Evolutionary conservation across 1,284 basidiomycete species (phyloP), one percentile per base, ranked within the genome.

Genomic region (Waitea zeae): DNA sequence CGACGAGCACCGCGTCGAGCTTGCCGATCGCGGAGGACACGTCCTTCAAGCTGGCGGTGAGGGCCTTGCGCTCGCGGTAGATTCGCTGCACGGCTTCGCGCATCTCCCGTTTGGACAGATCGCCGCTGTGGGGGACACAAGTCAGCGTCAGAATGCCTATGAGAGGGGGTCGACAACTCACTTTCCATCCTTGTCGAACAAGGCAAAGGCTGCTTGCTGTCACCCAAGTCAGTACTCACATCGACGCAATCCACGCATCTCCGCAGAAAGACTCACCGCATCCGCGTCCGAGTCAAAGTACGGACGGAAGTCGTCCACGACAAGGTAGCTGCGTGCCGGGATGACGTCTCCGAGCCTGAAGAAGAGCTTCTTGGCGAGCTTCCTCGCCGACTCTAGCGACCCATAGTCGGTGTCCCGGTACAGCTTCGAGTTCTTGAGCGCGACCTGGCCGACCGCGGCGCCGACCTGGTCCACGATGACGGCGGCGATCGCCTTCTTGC

Each of bases 131-230:
- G n/a, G n/a, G n/a, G n/a, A n/a, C n/a, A n/a, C n/a, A n/a, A n/a
- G n/a, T n/a, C n/a, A n/a, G n/a, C n/a, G n/a, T n/a, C n/a, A n/a
- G n/a, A n/a, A n/a, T n/a, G n/a, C n/a, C n/a, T n/a, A n/a, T n/a
- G n/a, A n/a, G n/a, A n/a, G n/a, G n/a, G n/a, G n/a, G n/a, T n/a
- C n/a, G n/a, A n/a, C n/a, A n/a, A n/a, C n/a, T n/a, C n/a, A n/a
- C n/a, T n/a, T 88, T 12, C 66, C 71, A 48, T 88, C 84, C 47
- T 79, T 79, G 49, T 88, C 84, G 41, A 88, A 88, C 4, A 86
- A 46, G 13, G 59, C 56, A 44, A 88, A 88, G 2, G 82, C 83
- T 17, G 67, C 64, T 39, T 71, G 64, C 71, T 78, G 45, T 7
- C 34, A n/a, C n/a, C n/a, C n/a, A n/a, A n/a, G n/a, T n/a, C n/a